phyloP scores from a whole-genome alignment of 352 stramenopile genomes.

The Phytophthora chlamydospora region DNA sequence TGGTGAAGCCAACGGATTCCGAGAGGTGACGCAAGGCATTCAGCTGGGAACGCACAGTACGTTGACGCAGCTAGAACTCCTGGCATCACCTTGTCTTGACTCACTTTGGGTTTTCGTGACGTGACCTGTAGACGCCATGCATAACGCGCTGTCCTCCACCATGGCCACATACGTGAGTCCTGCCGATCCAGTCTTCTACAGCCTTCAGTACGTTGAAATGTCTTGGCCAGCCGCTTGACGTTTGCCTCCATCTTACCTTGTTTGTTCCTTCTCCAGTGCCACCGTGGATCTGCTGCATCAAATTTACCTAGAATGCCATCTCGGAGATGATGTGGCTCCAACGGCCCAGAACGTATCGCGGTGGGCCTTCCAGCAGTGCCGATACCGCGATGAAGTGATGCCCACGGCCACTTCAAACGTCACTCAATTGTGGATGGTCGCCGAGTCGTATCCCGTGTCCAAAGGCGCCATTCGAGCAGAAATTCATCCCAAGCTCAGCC shows the following conservation, averaged over 20 bases:
- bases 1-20: constrained; percentile 35
- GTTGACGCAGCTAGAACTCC: constrained; percentile 1
- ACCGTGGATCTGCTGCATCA: constrained; percentile 48
- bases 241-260: not conserved
- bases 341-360: constrained; percentile 31
- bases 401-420: constrained; percentile 31
- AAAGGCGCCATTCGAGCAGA: constrained; percentile 24
- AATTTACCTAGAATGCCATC: constrained; percentile 51
- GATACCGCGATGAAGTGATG: constrained; percentile 24
- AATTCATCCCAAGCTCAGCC: constrained; percentile 21
- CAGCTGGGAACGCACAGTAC: constrained; percentile 60
- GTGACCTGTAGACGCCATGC: constrained; percentile 42
- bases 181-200: constrained; percentile 55
- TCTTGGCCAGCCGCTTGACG: not conserved
- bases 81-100: not conserved
- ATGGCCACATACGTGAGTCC: constrained; percentile 46
- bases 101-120: constrained; percentile 3
- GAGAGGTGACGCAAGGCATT: constrained; percentile 41
- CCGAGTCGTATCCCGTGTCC: constrained; percentile 13
- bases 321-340: constrained; percentile 39
- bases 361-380: constrained; percentile 48
- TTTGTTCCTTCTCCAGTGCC: constrained; percentile 22
- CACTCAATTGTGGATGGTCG: constrained; percentile 38
- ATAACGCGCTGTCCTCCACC: constrained; percentile 38
- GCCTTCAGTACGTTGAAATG: constrained; percentile 48